Base-by-base conservation (phyloP, 306 rosid genomes). In the Fragaria nilgerrensis region DNA sequence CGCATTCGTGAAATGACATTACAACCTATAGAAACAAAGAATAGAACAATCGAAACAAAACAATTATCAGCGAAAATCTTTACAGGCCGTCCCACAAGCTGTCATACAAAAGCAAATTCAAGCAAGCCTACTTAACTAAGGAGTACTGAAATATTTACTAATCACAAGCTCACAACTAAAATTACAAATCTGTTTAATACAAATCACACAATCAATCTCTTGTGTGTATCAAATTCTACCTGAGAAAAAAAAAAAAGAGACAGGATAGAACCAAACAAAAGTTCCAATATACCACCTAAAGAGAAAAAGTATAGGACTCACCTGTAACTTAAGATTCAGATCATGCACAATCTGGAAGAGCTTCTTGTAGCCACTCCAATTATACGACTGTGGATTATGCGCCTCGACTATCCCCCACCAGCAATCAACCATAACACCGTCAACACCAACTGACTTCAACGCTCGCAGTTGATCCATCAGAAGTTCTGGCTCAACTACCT, bases 351-450 rank as follows among this genome's bases (percentile, higher is more conserved):
- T 93, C 84, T 90, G 96, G 82, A 93, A 90, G 77, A 93, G 96
- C 37, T 78, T 86, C 82, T 83, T 93, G 84, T 93, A 89, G 61
- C 97, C 94, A 84, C 74, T 85, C 96, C 97, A 93, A 59, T 89
- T 89, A 84, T 93, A 93, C 72, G 76, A 88, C 64, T 84, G 94
- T 3, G 97, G 94, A 81, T 81, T 80, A 77, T 89, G 91, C 39
- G 91, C 94, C 83, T 93, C 97, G 61, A 90, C 97, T 45, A 90
- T 86, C 44, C 96, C 96, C 97, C 97, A 93, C 97, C 97, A 93
- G 89, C 96, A 90, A 78, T 93, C 94, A 56, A 93, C 89, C 91
- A 85, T 89, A 61, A 90, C 89, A 76, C 97, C 97, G 52, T 90
- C 97, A 74, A 90, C 92, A 71, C 86, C 84, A 39, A 82, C 78